Evolutionary conservation across 2,329 filamentous ascomycete species (phyloP).

Genomic region (Chaetomium globosum): DNA sequence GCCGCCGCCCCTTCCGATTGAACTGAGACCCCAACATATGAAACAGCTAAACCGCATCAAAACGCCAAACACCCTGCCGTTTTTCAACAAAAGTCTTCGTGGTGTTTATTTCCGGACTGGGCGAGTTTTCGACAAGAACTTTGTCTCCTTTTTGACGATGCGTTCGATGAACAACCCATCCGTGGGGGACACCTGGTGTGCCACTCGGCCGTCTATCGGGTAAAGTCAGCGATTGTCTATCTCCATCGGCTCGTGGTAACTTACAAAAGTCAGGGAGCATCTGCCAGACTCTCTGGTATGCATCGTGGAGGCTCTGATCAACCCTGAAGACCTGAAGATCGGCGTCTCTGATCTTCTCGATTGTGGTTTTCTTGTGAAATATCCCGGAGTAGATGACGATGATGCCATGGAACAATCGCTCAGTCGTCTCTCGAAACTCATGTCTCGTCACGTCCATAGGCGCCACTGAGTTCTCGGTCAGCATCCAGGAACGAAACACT

Average conservation of each 20-base stretch:
- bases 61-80: slow-evolving; percentile 7
- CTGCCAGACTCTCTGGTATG: slow-evolving; percentile 22
- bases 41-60: not conserved
- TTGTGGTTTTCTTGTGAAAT: slow-evolving; percentile 30
- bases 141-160: slow-evolving; percentile 23
- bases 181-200: slow-evolving; percentile 21
- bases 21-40: not conserved
- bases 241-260: not conserved
- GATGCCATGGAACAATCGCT: slow-evolving; percentile 28
- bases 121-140: slow-evolving; percentile 3
- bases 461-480: slow-evolving; percentile 26
- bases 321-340: slow-evolving; percentile 19
- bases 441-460: slow-evolving; percentile 16
- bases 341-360: slow-evolving; percentile 26
- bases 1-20: not conserved
- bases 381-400: slow-evolving; percentile 32
- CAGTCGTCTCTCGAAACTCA: slow-evolving; percentile 30
- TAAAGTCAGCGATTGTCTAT: slow-evolving; percentile 12
- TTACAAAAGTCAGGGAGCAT: slow-evolving; percentile 32
- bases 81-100: not conserved
- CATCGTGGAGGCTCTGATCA: not conserved
- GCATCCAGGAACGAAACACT: not conserved
- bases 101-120: not conserved
- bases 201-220: slow-evolving; percentile 22
- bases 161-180: slow-evolving; percentile 23